Base-by-base conservation (phyloP, 148 eudicot genomes). In the Simmondsia chinensis region DNA sequence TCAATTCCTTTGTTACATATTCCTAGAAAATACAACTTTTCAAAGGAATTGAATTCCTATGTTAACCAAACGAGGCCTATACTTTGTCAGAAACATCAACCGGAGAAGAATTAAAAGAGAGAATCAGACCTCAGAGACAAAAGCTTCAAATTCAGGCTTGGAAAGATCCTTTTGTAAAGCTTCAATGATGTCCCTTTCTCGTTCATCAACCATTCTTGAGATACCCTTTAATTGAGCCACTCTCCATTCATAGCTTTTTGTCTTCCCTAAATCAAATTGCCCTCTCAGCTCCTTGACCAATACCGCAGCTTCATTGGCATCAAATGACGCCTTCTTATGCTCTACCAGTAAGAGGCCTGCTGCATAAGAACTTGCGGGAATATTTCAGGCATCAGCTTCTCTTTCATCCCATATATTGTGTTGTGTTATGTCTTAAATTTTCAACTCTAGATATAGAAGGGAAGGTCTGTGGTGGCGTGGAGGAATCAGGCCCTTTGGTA, bases 181-280 rank as follows among this genome's bases (percentile, higher is more conserved):
- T 48, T 51, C 50, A 20, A 56, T 14, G 31, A 81, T 81, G 22
- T 70, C 83, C 16, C 56, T 26, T 47, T 81, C 83, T 27, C 48
- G 60, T 14, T 81, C 75, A 10, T 58, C 56, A 28, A 68, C 23
- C 73, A 81, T 65, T 43, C 52, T 72, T 2, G 53, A 43, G 2
- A 81, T 53, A 25, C 68, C 33, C 48, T 73, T 56, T 43, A 81
- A 37, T 27, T 81, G 89, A 16, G 63, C 25, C 9, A 56, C 39
- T 63, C 89, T 64, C 89, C 89, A 81, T 12, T 60, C 73, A 16
- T 70, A 73, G 15, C 66, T 71, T 65, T 40, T 76, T 0, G 83
- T 81, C 54, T 53, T 73, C 6, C 89, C 89, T 0, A 69, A 58
- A 35, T 51, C 33, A 36, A 61, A 81, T 32, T 56, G 52, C 18